Conservation (phyloP, 2,329 filamentous ascomycete genomes). For the Fusarium sp. region DNA sequence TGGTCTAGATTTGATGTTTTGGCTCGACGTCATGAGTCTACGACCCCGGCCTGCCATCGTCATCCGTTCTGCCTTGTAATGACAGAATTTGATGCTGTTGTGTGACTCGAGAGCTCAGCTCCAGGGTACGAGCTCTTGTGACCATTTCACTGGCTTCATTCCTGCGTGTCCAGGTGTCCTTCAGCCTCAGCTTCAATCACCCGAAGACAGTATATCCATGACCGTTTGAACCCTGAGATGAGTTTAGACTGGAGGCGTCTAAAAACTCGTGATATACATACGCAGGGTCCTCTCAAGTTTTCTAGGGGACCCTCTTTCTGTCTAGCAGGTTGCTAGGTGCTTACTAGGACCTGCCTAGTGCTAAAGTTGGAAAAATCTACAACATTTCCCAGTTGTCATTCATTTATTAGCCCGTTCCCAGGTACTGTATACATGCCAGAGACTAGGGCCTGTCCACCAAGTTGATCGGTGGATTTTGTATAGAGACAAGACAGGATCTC, state of each 20-base stretch:
- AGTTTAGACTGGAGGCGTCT: not conserved
- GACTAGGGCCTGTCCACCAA: not conserved
- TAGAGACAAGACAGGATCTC: not conserved
- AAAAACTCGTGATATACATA: constrained; percentile 10
- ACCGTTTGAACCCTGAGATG: constrained; percentile 4
- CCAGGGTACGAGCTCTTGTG: not conserved
- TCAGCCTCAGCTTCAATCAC: not conserved
- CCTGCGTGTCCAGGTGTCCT: not conserved
- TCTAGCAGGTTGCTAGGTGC: not conserved
- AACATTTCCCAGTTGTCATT: constrained; percentile 10
- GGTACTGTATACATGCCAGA: constrained; percentile 23
- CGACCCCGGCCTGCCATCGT: constrained; percentile 22
- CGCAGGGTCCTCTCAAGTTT: constrained; percentile 28
- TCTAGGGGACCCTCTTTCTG: constrained; percentile 17
- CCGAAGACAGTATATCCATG: not conserved
- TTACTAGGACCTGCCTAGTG: not conserved
- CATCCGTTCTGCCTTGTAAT: constrained; percentile 23
- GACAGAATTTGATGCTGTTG: not conserved
- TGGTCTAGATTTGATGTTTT: not conserved
- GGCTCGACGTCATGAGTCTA: constrained; percentile 23
- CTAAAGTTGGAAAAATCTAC: constrained; percentile 15
- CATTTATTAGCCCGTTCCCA: not conserved
- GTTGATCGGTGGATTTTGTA: not conserved
- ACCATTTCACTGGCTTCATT: not conserved
- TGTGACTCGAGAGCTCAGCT: constrained; percentile 6